Percentiles rank a stretch among this genome's conserved stretches.
Evolutionary conservation across 2,329 filamentous ascomycete genomes (phyloP).

Genomic region (Fusarium pseudocircinatum): DNA sequence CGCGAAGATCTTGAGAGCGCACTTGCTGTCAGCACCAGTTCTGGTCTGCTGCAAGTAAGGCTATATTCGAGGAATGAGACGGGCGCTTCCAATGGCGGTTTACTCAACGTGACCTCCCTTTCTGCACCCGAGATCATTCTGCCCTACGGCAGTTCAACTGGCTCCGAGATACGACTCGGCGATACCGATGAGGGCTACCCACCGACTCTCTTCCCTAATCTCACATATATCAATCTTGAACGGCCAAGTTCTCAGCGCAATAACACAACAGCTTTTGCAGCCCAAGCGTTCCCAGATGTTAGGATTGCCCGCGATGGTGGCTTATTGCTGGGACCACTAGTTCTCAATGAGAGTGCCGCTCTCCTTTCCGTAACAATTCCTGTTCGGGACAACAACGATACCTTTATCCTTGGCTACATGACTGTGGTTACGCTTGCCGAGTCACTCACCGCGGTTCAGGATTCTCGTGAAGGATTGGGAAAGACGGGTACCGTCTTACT

Average conservation of each 20-base stretch:
- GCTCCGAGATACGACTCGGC: conserved; percentile 67
- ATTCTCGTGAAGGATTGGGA: conserved; percentile 75
- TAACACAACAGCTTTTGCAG: conserved; percentile 54
- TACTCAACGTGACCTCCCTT: conserved; percentile 71
- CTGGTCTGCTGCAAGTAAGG: conserved; percentile 73
- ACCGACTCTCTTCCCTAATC: conserved; percentile 77
- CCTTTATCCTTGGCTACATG: conserved; percentile 82
- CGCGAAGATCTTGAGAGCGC: conserved; percentile 75
- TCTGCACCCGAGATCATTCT: conserved; percentile 63
- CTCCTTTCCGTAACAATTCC: conserved; percentile 85
- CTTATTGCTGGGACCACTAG: conserved; percentile 80
- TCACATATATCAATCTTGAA: conserved; percentile 68
- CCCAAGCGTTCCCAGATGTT: conserved; percentile 61
- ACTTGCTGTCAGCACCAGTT: conserved; percentile 67
- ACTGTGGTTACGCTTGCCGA: conserved; percentile 78
- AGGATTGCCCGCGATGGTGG: conserved; percentile 62
- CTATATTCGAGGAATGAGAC: conserved; percentile 76
- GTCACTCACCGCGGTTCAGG: conserved; percentile 69
- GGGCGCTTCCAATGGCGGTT: conserved; percentile 58
- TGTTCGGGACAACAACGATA: conserved; percentile 70
- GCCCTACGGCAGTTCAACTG: conserved; percentile 69
- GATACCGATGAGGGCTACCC: conserved; percentile 75
- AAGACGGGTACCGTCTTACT: conserved; percentile 75
- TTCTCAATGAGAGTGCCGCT: conserved; percentile 77
- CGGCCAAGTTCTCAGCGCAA: conserved; percentile 53